Evolutionary conservation across 345 rosid genomes (phyloP), one percentile per base, ranked within the genome.

Genomic region (Populus euphratica): DNA sequence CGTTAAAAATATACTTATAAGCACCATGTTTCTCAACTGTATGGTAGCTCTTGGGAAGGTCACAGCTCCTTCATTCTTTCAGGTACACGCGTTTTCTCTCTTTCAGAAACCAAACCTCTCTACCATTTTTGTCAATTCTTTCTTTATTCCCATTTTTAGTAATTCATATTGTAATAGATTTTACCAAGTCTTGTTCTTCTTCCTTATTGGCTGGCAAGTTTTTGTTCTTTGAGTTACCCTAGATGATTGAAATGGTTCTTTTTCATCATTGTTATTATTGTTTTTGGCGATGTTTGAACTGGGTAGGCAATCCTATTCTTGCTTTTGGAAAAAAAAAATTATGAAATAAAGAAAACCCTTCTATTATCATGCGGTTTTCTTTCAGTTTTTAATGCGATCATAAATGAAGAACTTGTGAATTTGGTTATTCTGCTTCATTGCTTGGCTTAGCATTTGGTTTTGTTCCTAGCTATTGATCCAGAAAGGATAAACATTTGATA

Each of bases 21-120:
- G 50, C 17, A 8, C 5, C 4, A 27, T 41, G 33, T 47, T 44
- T 5, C 27, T 69, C 5, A 5, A 21, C 36, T 6, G 59, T 38
- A 59, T 31, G 73, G 68, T 27, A 67, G 25, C 74, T 56, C 50
- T 73, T 59, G 50, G 41, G 38, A 79, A 72, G 20, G 23, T 59
- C 25, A 25, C 68, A 8, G n/a, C 74, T 73, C 59, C 73, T 11
- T 27, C 18, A n/a, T 52, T 79, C 11, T 68, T 67, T 5, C 23
- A 38, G 81, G 81, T 78, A 73, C 38, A 27, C 21, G 25, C 21
- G 25, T 13, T 69, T 41, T 27, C 56, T 44, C 73, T 27, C 36
- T 41, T 29, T 13, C 39, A 66, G 35, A 29, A 29, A 29, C 8
- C 21, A 47, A 47, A 47, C 13, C 52, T 23, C 23, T 20, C n/a